These are phyloP conservation scores for Ramularia endophylla DNA, from an alignment of 2,329 filamentous ascomycete genomes.

Conservation along the genomic window DNA sequence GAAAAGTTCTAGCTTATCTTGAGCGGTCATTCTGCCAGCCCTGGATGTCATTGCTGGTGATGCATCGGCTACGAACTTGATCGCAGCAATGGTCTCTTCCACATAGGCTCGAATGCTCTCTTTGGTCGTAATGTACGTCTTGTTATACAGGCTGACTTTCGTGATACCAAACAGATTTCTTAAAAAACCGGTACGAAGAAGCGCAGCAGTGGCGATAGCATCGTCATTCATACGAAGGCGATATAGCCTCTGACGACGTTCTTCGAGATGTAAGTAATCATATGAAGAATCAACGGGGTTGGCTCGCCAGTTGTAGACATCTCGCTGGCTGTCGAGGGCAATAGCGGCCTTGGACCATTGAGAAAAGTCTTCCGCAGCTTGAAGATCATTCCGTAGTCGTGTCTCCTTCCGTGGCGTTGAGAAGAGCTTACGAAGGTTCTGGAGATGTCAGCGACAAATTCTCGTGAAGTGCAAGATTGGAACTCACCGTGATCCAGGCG, in stretches of 20 bases:
- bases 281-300: slow-evolving; percentile 18
- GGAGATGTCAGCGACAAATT: not conserved
- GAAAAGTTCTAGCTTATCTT: slow-evolving; percentile 78
- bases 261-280: slow-evolving; percentile 16
- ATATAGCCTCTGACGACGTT: slow-evolving; percentile 13
- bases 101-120: slow-evolving; percentile 89
- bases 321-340: slow-evolving; percentile 12
- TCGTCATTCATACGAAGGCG: slow-evolving; percentile 11
- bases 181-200: slow-evolving; percentile 69
- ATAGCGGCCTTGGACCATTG: slow-evolving; percentile 17
- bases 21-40: slow-evolving; percentile 51
- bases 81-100: slow-evolving; percentile 71
- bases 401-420: slow-evolving; percentile 7
- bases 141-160: slow-evolving; percentile 72
- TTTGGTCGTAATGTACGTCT: slow-evolving; percentile 86
- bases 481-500: slow-evolving; percentile 3
- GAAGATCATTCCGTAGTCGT: slow-evolving; percentile 9
- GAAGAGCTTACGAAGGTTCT: slow-evolving; percentile 3
- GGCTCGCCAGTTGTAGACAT: slow-evolving; percentile 16
- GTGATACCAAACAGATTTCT: slow-evolving; percentile 89
- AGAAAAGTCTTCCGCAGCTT: slow-evolving; percentile 11
- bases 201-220: slow-evolving; percentile 61
- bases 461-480: no score
- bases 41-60: slow-evolving; percentile 42
- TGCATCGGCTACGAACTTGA: slow-evolving; percentile 67